A percentile compares a stretch with the other conserved stretches of the same genome.
Evolutionary conservation across 805 yeast genomes (phyloP).

Genomic region (Cyberlindnera petersonii): DNA sequence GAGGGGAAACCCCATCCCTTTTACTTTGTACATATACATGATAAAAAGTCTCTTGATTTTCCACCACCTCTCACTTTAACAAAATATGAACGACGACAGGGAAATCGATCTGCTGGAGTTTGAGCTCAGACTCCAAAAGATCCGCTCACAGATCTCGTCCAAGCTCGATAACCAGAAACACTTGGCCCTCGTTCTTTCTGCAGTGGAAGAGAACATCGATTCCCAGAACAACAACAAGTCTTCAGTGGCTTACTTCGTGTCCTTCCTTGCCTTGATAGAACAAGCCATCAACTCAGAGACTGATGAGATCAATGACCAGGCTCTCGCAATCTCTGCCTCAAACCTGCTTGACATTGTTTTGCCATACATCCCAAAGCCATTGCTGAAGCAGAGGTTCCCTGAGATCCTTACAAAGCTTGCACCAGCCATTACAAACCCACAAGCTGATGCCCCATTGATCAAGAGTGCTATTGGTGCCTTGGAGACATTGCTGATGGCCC

Average conservation of each 20-base stretch:
- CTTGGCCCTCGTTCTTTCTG: slow-evolving; percentile 75
- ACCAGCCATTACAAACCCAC: slow-evolving; percentile 65
- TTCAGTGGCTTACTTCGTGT: slow-evolving; percentile 80
- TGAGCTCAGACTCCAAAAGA: slow-evolving; percentile 59
- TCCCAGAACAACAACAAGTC: slow-evolving; percentile 40
- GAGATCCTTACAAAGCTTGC: slow-evolving; percentile 78
- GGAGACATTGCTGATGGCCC: slow-evolving; percentile 74
- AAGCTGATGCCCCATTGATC: slow-evolving; percentile 74
- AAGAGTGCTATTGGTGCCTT: slow-evolving; percentile 83
- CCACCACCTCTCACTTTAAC: not conserved
- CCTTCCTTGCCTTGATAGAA: slow-evolving; percentile 76
- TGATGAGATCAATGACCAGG: slow-evolving; percentile 51
- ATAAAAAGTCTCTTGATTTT: not conserved
- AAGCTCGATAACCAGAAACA: slow-evolving; percentile 84
- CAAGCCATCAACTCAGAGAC: slow-evolving; percentile 52
- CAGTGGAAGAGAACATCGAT: slow-evolving; percentile 84
- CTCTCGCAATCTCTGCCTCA: slow-evolving; percentile 69
- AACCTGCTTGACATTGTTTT: slow-evolving; percentile 78
- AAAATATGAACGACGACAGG: slow-evolving; percentile 14
- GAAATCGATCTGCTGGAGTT: slow-evolving; percentile 30
- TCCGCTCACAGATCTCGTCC: slow-evolving; percentile 70
- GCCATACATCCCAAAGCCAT: slow-evolving; percentile 64
- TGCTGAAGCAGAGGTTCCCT: slow-evolving; percentile 70
- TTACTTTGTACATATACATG: no score
- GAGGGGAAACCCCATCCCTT: no score